A percentile compares a stretch with the other conserved stretches of the same genome.
Conservation (phyloP, 2,329 filamentous ascomycete species). For the Teratosphaeria zuluensis region DNA sequence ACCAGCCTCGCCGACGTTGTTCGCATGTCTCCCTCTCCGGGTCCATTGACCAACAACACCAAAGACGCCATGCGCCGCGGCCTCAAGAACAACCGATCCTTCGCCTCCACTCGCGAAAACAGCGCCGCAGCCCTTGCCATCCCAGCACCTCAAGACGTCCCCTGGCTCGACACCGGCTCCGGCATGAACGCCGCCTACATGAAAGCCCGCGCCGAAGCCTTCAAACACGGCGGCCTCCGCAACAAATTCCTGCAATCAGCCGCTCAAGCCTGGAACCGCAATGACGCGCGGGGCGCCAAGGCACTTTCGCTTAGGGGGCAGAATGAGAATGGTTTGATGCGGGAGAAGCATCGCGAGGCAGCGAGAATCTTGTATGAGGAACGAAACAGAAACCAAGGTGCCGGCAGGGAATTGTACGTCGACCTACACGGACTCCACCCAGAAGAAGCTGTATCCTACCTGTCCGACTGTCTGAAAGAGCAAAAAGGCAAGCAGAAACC, state of each 20-base stretch:
- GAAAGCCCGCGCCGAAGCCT: conserved; percentile 88
- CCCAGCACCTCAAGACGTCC: conserved; percentile 78
- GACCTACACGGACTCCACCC: conserved; percentile 98
- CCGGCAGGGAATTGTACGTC: conserved; percentile 68
- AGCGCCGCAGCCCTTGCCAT: conserved; percentile 68
- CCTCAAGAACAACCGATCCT: conserved; percentile 55
- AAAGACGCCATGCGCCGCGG: conserved; percentile 47
- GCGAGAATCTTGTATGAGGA: conserved; percentile 88
- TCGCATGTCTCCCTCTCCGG: conserved; percentile 76
- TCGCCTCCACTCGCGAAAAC: conserved; percentile 41
- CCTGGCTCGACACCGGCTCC: conserved; percentile 91
- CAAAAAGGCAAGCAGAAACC: conserved; percentile 59
- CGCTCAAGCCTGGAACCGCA: conserved; percentile 96
- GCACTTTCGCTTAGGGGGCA: conserved; percentile 88
- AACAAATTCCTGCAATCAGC: conserved; percentile 98
- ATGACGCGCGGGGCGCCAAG: conserved; percentile 91
- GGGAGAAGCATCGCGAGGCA: conserved; percentile 90
- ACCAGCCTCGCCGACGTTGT: conserved; percentile 81
- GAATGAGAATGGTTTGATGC: conserved; percentile 94
- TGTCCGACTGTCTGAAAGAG: conserved; percentile 77
- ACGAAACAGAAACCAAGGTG: conserved; percentile 51
- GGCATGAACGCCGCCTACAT: conserved; percentile 88
- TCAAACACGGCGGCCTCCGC: conserved; percentile 89
- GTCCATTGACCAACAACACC: conserved; percentile 33
- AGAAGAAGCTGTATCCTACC: conserved; percentile 90